Base-by-base conservation (phyloP, 2,329 filamentous ascomycete species). In the Apiospora aurea region DNA sequence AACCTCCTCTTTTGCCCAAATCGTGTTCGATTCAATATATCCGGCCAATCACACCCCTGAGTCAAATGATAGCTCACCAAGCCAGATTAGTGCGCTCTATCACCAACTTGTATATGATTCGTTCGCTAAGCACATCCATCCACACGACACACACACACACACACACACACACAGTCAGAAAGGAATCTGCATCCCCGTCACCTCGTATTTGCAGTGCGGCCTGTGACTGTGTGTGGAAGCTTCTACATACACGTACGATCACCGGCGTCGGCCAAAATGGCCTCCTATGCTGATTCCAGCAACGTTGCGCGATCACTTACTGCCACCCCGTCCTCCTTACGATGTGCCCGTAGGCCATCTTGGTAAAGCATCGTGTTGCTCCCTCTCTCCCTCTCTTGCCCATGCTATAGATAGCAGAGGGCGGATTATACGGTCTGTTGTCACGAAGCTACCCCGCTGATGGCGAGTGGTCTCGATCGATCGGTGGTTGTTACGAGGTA, bases 401-500 rank as follows among this genome's bases (percentile, higher is more conserved):
- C 21, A 64, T 24, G 57, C 57, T 64, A 41, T 41, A n/a, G 21
- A 64, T 64, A 64, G 57, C 34, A 38, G 14, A 41, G 34, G 18
- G 34, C 34, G 57, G 34, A 16, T 64, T 38, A 64, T 64, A 64
- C 67, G 44, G 21, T 49, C 26, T 69, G 29, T 38, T 34, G 18
- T 8, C 57, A 64, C 26, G 26, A 64, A 64, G 57, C 34, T 38
- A 13, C 6, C 53, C n/a, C 6, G 11, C 53, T 61, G 53, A 38
- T 61, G n/a, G 29, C 53, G 8, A 64, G 57, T 64, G 57, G 57
- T 34, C 21, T n/a, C 57, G 57, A 69, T 47, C 34, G 57, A 69
- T 49, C 21, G 49, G 26, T 38, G 26, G 67, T 69, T 38, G 67
- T 69, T 21, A 69, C 44, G 67, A 69, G 67, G 67, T 69, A 69